Base-by-base conservation (phyloP, 306 rosid genomes). In the Sophora flavescens region DNA sequence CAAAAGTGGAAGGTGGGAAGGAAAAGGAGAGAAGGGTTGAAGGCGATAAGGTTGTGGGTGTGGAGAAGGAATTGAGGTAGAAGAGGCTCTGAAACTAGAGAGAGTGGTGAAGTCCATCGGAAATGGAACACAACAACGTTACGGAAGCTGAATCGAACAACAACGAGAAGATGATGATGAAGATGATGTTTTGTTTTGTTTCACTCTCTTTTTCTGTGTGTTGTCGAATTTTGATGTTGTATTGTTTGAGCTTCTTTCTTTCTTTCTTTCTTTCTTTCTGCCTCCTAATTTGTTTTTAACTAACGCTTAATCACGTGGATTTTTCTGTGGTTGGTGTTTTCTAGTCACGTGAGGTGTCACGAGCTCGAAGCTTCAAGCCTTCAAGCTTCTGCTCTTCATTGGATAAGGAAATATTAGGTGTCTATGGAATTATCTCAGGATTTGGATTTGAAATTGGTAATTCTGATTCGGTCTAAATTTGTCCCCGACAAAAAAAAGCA, bases 31-130 rank as follows among this genome's bases (percentile, higher is more conserved):
- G 63, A 75, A 80, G 64, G 75, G 79, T 4, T 85, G 86, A 70
- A 86, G 79, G 2, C 73, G 86, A 81, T 68, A 89, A 28, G 90
- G 82, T 39, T 86, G 86, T 39, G 91, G 82, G 47, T 86, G 86
- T 39, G 72, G 53, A 61, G 86, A 86, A 76, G 86, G 88, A 69
- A 86, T 87, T 17, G 86, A 73, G 63, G 77, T 78, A 69, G 93
- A 76, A 56, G 96, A 87, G 81, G 84, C 71, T 79, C 86, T 80
- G 89, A 84, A 86, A 86, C 85, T 22, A 22, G 22, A 22, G 22
- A 22, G 0, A 22, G 22, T 86, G 80, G 77, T 17, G 68, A 84
- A 85, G 78, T 86, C 89, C 99, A 96, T 95, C n/a, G 61, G 11
- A 50, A 54, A 28, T 3, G 42, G 61, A 67, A 61, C 13, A 62